A percentile compares a stretch with the other conserved stretches of the same genome.
These are phyloP conservation scores for Pseudogymnoascus sp. DNA, from an alignment of 2,329 filamentous ascomycete genomes.

Conservation along the genomic window DNA sequence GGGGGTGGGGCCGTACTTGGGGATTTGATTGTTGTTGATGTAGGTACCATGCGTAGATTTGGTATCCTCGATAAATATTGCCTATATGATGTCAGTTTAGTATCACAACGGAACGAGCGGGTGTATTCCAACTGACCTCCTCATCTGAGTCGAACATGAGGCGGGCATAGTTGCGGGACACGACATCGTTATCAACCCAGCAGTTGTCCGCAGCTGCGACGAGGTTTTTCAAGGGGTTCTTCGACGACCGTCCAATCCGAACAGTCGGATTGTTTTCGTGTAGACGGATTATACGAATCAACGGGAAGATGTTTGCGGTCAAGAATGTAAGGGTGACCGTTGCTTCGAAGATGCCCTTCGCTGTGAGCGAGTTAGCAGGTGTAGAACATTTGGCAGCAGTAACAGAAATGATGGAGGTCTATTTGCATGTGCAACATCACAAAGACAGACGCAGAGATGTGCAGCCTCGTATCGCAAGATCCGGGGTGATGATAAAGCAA, in stretches of 20 bases:
- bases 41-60: slow-evolving; percentile 57
- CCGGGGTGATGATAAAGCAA: neutral
- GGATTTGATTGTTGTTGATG: slow-evolving; percentile 41
- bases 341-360: neutral
- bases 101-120: neutral
- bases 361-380: neutral
- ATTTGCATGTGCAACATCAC: neutral
- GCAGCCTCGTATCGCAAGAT: neutral
- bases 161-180: slow-evolving; percentile 62
- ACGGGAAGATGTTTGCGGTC: slow-evolving; percentile 4
- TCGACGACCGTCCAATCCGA: slow-evolving; percentile 40
- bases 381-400: neutral
- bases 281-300: slow-evolving; percentile 5
- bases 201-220: slow-evolving; percentile 46
- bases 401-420: neutral
- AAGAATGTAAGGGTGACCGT: slow-evolving; percentile 6
- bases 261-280: slow-evolving; percentile 15
- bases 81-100: slow-evolving; percentile 22
- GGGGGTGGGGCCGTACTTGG: slow-evolving; percentile 20
- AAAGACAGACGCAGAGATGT: neutral
- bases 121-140: slow-evolving; percentile 34
- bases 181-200: slow-evolving; percentile 64
- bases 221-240: slow-evolving; percentile 38
- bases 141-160: slow-evolving; percentile 38
- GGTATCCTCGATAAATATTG: slow-evolving; percentile 45